These are phyloP conservation scores for Plasmodium coatneyi DNA, from an alignment of 169 alveolate genomes.

Conservation along the genomic window DNA sequence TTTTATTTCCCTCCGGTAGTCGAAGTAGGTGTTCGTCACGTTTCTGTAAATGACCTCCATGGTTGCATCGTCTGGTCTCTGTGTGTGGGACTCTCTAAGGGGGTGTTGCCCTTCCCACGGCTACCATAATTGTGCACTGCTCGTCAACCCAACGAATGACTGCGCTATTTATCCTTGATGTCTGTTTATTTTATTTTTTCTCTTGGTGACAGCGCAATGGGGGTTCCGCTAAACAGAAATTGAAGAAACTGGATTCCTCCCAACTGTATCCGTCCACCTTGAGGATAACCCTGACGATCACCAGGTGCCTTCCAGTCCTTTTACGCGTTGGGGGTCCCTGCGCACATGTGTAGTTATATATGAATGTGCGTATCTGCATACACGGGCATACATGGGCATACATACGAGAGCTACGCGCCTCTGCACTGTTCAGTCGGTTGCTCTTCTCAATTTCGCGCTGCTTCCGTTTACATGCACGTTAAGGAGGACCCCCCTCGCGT, in stretches of 20 bases:
- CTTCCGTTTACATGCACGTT: background rate
- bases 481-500: background rate
- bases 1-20: constrained; percentile 62
- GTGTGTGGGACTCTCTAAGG: background rate
- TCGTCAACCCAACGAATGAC: background rate
- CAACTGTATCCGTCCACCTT: background rate
- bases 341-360: background rate
- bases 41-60: constrained; percentile 68
- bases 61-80: no score
- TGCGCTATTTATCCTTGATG: background rate
- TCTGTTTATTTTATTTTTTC: background rate
- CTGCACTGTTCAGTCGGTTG: background rate
- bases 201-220: background rate
- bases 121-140: background rate
- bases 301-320: background rate
- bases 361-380: background rate
- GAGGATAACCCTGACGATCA: background rate
- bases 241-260: background rate
- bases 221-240: background rate
- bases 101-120: background rate
- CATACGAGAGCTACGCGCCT: background rate
- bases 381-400: background rate
- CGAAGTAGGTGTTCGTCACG: constrained; percentile 62
- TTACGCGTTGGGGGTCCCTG: background rate
- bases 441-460: background rate